Evolutionary conservation across 108 stramenopile genomes (phyloP).

Genomic region (Pinguiococcus pyrenoidosus): DNA sequence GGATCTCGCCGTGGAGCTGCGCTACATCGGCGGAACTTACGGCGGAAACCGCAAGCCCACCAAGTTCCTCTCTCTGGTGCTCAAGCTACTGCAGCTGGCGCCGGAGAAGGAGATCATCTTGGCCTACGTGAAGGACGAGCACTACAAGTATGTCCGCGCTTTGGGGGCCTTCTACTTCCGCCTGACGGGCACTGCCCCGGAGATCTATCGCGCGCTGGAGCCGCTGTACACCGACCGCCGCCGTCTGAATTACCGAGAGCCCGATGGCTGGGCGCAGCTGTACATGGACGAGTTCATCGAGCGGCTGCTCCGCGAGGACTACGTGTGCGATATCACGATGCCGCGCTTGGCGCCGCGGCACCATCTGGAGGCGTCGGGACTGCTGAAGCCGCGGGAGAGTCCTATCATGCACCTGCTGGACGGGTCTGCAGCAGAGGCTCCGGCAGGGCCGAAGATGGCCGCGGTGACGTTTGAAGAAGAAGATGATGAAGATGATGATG

Average conservation of each 20-base stretch:
- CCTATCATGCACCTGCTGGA: too few relatives aligned
- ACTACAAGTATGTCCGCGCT: constrained; percentile 87
- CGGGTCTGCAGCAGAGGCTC: too few relatives aligned
- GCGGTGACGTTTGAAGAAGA: too few relatives aligned
- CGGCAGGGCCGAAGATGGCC: too few relatives aligned
- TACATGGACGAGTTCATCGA: constrained; percentile 85
- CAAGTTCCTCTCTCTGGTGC: constrained; percentile 73
- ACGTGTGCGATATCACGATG: constrained; percentile 70
- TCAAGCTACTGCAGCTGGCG: constrained; percentile 91
- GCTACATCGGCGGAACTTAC: constrained; percentile 64
- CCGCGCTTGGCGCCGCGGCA: constrained; percentile 68
- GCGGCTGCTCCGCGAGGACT: constrained; percentile 46
- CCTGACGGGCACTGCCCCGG: constrained; percentile 75
- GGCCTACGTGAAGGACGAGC: constrained; percentile 75
- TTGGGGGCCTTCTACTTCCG: constrained; percentile 85
- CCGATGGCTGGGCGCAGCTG: constrained; percentile 60
- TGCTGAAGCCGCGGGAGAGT: constrained; percentile 28
- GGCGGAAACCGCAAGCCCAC: constrained; percentile 77
- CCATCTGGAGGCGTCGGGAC: constrained; percentile 51
- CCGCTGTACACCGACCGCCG: constrained; percentile 80
- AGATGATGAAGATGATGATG: not conserved
- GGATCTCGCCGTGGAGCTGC: constrained; percentile 70
- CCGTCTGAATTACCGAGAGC: constrained; percentile 36
- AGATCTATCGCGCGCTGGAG: constrained; percentile 75
- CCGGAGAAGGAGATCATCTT: constrained; percentile 78